Evolutionary conservation across 2,329 filamentous ascomycete genomes (phyloP), one percentile per base, ranked within the genome.

Genomic region (Cladosporium velox): DNA sequence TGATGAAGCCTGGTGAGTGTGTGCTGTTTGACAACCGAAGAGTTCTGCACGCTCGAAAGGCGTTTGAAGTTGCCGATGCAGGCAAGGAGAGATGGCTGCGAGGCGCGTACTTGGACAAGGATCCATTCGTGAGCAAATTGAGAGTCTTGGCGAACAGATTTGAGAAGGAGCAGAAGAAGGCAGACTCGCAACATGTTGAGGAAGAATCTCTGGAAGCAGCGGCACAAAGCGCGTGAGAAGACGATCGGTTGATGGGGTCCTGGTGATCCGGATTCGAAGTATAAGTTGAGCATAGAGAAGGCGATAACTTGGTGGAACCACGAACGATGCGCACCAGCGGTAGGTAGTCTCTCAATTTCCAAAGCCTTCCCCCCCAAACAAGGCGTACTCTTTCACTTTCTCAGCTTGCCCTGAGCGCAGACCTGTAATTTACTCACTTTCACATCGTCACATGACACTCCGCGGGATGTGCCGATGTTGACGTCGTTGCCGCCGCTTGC

Each of bases 21-120:
- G 93, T 93, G 14, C 84, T 99, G n/a, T 98, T 99, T 75, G 90
- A 96, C 76, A 98, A 98, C 75, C 80, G 88, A 67, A 85, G 94
- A 21, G 84, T 96, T n/a, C 78, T 96, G 74, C 95, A 98, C 80
- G 94, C 93, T 0, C 84, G 95, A 4, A 85, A 83, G 18, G 86
- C 88, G 34, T 98, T 98, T 77, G 88, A 93, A 72, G 79, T 84
- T 0, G 79, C 78, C 0, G 88, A 94, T 75, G 79, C 83, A 0
- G 79, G 79, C 0, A 83, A 84, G 7, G 85, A 88, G 68, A 84
- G 94, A 62, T 96, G 92, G 91, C 79, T 98, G 64, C 91, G 91
- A 71, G 95, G 95, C 4, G 86, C 91, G 0, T 99, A 98, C 78
- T 83, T 97, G 32, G 87, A 90, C 68, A 82, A 85, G 5, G 88